phyloP scores from a whole-genome alignment of 495 filamentous ascomycete genomes.

The Achaetomiella virescens region DNA sequence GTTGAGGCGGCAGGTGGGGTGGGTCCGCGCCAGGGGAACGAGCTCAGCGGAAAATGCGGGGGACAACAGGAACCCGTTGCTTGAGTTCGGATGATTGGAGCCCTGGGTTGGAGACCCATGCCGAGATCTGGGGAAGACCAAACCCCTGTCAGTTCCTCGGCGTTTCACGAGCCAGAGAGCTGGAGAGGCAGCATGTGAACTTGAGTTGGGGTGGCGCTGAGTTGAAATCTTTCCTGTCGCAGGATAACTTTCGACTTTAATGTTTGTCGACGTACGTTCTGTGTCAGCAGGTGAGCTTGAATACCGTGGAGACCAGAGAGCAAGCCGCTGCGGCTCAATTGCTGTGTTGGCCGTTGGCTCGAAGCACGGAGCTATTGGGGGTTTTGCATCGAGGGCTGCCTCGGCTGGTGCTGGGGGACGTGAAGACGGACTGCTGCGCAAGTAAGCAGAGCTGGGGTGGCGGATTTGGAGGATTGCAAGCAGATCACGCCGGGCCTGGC shows the following conservation, averaged over 20 bases:
- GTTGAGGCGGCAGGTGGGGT: background rate
- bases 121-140: constrained; percentile 6
- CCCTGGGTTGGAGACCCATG: constrained; percentile 2
- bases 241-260: no score
- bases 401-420: no score
- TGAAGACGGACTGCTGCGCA: no score
- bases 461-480: no score
- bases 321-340: no score
- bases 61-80: background rate
- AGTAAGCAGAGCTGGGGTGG: no score
- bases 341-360: no score
- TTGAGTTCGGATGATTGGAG: background rate
- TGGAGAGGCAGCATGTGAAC: constrained; percentile 4
- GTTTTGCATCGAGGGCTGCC: no score
- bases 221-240: no score
- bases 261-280: background rate
- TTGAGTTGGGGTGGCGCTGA: background rate
- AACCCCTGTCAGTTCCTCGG: constrained; percentile 8
- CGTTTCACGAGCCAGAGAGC: background rate
- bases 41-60: background rate
- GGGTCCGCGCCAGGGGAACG: background rate
- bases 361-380: no score
- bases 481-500: no score
- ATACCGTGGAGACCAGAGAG: no score
- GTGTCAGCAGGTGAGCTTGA: background rate